Evolutionary conservation across 805 yeast species (phyloP).

Genomic region (Kodamaea fukazawae): DNA sequence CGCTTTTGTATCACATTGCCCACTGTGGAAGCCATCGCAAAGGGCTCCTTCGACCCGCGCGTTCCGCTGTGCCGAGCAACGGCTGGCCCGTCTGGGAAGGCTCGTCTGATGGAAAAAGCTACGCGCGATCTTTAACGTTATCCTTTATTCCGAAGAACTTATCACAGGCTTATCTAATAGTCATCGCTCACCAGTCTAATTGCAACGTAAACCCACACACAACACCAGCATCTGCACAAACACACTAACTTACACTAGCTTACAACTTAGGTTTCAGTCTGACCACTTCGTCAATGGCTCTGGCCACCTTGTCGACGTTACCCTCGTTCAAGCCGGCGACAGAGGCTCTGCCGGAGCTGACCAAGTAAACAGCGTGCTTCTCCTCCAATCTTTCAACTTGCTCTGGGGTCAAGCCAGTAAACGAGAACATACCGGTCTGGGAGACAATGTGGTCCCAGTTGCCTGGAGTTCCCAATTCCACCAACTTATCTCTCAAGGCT

Average conservation of each 20-base stretch:
- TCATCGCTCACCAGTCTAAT: no score
- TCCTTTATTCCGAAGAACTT: no score
- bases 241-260: neutral
- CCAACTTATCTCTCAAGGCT: slow-evolving; percentile 58
- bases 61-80: no score
- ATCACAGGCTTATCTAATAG: no score
- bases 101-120: no score
- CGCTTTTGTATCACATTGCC: no score
- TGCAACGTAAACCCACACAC: no score
- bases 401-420: slow-evolving; percentile 76
- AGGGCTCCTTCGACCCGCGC: no score
- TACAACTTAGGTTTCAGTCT: slow-evolving; percentile 21
- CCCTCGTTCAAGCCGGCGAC: slow-evolving; percentile 87
- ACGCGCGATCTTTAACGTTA: no score
- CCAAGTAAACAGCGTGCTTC: slow-evolving; percentile 79
- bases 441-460: slow-evolving; percentile 86
- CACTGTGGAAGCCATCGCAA: no score
- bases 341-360: slow-evolving; percentile 83
- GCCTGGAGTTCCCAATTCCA: slow-evolving; percentile 73
- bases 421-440: slow-evolving; percentile 97
- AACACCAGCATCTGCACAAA: no score
- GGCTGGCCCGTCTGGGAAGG: no score
- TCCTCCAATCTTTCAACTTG: slow-evolving; percentile 76
- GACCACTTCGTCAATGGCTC: slow-evolving; percentile 78
- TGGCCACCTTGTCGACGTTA: slow-evolving; percentile 77